phyloP scores from a whole-genome alignment of 2,329 filamentous ascomycete genomes.

The Beauveria rudraprayagi region DNA sequence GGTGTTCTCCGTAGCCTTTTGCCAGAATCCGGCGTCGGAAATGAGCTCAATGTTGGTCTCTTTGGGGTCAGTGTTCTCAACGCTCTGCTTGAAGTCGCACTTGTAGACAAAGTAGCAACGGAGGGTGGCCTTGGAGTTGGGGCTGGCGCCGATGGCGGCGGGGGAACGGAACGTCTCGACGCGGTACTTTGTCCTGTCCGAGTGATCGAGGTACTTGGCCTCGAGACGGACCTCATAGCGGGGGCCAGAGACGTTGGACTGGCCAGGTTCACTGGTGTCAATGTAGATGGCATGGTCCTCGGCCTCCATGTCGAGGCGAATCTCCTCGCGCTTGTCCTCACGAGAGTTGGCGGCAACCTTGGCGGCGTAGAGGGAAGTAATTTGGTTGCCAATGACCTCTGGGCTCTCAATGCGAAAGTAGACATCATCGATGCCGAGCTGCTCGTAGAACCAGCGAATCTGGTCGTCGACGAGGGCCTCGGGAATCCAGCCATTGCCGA shows the following conservation, averaged over 20 bases:
- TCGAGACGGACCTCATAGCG: constrained; percentile 90
- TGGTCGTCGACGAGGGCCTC: constrained; percentile 74
- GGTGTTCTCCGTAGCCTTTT: constrained; percentile 93
- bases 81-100: constrained; percentile 74
- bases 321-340: constrained; percentile 89
- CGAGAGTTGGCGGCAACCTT: constrained; percentile 91
- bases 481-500: constrained; percentile 79
- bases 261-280: constrained; percentile 87
- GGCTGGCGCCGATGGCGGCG: constrained; percentile 61
- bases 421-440: constrained; percentile 95
- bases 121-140: constrained; percentile 69
- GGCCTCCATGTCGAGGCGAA: constrained; percentile 91
- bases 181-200: constrained; percentile 68
- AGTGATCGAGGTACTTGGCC: constrained; percentile 86
- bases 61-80: constrained; percentile 60
- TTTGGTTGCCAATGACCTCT: constrained; percentile 83
- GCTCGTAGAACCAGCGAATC: constrained; percentile 94
- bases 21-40: constrained; percentile 86
- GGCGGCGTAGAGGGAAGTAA: constrained; percentile 92
- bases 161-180: constrained; percentile 96
- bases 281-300: constrained; percentile 96
- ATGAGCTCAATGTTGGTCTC: constrained; percentile 90
- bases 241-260: constrained; percentile 69
- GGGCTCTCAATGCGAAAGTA: constrained; percentile 90
- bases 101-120: constrained; percentile 99